Evolutionary conservation across 1,139 yeast genomes (phyloP), one percentile per base, ranked within the genome.

Genomic region (Petasospora fabianii): DNA sequence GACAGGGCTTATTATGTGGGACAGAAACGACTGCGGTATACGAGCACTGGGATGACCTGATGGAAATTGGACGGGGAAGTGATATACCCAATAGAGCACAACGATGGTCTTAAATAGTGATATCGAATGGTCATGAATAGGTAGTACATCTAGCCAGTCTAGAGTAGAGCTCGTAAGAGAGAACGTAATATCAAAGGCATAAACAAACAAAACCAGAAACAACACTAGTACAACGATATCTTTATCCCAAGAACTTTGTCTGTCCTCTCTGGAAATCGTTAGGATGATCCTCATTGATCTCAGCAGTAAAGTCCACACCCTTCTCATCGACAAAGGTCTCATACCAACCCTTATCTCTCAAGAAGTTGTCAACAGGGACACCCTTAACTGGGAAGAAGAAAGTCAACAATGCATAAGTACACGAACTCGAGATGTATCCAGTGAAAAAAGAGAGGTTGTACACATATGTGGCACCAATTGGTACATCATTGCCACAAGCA

Each of bases 381-480:
- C 88, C 92, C 22, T 69, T 69, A 11, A 79, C 63, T 5, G 95
- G 95, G 61, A 66, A 76, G 34, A 75, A 43, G 46, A 66, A 62
- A 47, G 78, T 73, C 39, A 81, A 59, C 2, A 64, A 38, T 15
- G 70, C 70, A 49, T 82, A 81, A 8, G 74, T 63, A 2, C 69
- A 31, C 47, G 71, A 69, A 2, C 95, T 71, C 9, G 76, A 61
- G 34, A 75, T 56, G 62, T 82, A 84, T 1, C 96, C 96, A 47
- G 80, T 72, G 55, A 85, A 77, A 65, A 81, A 87, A 60, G 80
- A 82, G 50, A 87, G 62, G 45, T 80, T 67, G 66, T 84, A 87
- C 30, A 87, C 73, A 44, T 77, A 67, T 32, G 78, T 73, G 3
- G 96, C 96, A 21, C 94, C 95, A 41, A 72, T 68, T 9, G 95